phyloP scores from a whole-genome alignment of 2,329 filamentous ascomycete genomes.

The Aspergillus awamori region DNA sequence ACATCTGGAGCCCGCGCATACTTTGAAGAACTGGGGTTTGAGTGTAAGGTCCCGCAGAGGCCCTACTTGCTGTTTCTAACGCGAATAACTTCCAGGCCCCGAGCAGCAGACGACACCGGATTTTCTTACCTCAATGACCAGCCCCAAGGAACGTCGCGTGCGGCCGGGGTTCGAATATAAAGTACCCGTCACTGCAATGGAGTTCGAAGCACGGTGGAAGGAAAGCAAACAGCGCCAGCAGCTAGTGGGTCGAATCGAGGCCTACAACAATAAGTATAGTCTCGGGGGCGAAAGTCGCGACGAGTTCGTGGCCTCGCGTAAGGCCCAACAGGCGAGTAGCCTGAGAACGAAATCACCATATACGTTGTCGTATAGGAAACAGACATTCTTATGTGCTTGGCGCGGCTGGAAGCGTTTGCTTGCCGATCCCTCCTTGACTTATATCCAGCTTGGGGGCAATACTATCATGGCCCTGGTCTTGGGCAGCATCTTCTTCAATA shows the following conservation, averaged over 20 bases:
- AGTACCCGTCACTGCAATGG: constrained; percentile 67
- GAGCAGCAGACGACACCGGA: constrained; percentile 66
- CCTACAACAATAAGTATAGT: no score
- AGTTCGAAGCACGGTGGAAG: background rate
- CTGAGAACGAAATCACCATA: constrained; percentile 71
- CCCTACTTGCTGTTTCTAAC: no score
- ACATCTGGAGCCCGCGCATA: constrained; percentile 60
- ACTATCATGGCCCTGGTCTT: constrained; percentile 73
- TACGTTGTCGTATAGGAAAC: constrained; percentile 73
- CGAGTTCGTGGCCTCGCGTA: constrained; percentile 38
- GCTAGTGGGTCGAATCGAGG: no score
- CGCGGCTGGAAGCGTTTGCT: constrained; percentile 73
- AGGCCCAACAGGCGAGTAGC: constrained; percentile 38
- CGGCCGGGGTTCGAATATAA: constrained; percentile 52
- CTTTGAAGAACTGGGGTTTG: constrained; percentile 69
- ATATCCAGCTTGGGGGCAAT: constrained; percentile 67
- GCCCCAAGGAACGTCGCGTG: constrained; percentile 58
- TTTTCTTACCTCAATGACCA: constrained; percentile 69
- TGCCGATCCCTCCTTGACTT: constrained; percentile 71
- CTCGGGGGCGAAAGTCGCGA: constrained; percentile 32
- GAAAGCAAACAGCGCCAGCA: no score
- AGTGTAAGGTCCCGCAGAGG: constrained; percentile 43
- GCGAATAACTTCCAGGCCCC: constrained; percentile 36
- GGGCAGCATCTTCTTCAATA: constrained; percentile 75
- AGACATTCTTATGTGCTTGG: constrained; percentile 74